phyloP scores from a whole-genome alignment of 768 basidiomycete species.

The Dioszegia crocea region DNA sequence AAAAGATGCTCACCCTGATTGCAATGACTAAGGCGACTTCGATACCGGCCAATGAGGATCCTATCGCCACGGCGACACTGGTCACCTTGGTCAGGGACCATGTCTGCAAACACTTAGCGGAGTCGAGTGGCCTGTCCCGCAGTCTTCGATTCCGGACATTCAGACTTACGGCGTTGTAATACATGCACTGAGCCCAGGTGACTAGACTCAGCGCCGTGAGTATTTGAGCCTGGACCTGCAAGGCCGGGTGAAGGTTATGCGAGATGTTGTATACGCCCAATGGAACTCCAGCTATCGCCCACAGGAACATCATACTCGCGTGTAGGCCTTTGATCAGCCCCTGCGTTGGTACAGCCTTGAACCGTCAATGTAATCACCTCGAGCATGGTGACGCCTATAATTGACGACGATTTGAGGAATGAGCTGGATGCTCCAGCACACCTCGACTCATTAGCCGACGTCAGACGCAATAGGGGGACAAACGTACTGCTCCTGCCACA shows the following conservation, averaged over 20 bases:
- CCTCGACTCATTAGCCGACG: background rate
- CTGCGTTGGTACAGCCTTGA: background rate
- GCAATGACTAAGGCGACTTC: slow-evolving; percentile 4
- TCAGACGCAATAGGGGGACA: background rate
- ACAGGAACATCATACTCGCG: slow-evolving; percentile 10
- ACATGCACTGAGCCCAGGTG: slow-evolving; percentile 9
- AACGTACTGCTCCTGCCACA: background rate
- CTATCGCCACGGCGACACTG: background rate
- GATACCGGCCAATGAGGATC: background rate
- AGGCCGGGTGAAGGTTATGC: slow-evolving; percentile 4
- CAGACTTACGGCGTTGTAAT: slow-evolving; percentile 5
- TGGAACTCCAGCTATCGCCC: slow-evolving; percentile 3
- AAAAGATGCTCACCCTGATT: background rate
- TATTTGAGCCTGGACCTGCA: slow-evolving; percentile 7
- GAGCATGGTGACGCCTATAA: slow-evolving; percentile 2
- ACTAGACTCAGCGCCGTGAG: slow-evolving; percentile 3
- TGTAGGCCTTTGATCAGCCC: background rate
- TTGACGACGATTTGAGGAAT: slow-evolving; percentile 5
- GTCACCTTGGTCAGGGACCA: background rate
- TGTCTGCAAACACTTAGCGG: too few relatives aligned
- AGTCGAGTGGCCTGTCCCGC: too few relatives aligned
- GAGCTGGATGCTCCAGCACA: slow-evolving; percentile 6
- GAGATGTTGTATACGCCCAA: slow-evolving; percentile 9
- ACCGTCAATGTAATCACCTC: background rate
- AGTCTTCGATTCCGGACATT: too few relatives aligned